Conservation (phyloP, 371 early-diverging fungal species). For the Mortierella polycephala region DNA sequence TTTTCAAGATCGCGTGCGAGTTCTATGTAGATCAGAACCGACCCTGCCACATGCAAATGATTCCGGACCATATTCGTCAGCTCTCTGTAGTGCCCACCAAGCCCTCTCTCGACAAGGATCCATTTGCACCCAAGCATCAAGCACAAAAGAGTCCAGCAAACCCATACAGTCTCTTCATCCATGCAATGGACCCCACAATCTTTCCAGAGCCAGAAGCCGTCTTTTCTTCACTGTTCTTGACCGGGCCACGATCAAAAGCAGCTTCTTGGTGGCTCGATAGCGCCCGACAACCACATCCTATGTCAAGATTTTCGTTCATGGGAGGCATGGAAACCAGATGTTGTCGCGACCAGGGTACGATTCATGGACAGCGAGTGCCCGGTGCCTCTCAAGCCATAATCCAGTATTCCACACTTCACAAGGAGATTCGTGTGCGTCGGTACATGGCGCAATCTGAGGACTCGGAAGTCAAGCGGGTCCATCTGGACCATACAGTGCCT, state of each 20-base stretch:
- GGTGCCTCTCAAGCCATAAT: constrained; percentile 61
- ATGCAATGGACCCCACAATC: constrained; percentile 34
- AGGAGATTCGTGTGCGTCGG: constrained; percentile 26
- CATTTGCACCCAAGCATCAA: background rate
- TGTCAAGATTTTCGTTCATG: constrained; percentile 54
- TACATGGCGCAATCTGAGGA: constrained; percentile 3
- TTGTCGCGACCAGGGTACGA: background rate
- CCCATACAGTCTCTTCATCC: constrained; percentile 45
- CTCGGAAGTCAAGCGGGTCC: constrained; percentile 17
- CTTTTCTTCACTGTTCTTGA: constrained; percentile 48
- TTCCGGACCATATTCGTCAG: constrained; percentile 36
- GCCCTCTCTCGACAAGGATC: background rate
- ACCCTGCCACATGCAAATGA: background rate
- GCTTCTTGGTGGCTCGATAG: constrained; percentile 59
- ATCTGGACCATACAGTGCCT: constrained; percentile 2
- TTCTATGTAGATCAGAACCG: constrained; percentile 53
- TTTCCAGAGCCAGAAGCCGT: constrained; percentile 49
- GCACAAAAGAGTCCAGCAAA: background rate
- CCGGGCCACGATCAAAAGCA: constrained; percentile 41
- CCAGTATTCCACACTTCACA: constrained; percentile 45
- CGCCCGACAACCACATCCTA: constrained; percentile 55
- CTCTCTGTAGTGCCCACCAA: constrained; percentile 32
- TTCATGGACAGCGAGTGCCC: constrained; percentile 28
- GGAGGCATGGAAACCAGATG: constrained; percentile 40
- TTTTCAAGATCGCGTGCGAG: constrained; percentile 62